phyloP scores from a whole-genome alignment of 192 early-diverging fungal genomes.

The Linnemannia hyalina region DNA sequence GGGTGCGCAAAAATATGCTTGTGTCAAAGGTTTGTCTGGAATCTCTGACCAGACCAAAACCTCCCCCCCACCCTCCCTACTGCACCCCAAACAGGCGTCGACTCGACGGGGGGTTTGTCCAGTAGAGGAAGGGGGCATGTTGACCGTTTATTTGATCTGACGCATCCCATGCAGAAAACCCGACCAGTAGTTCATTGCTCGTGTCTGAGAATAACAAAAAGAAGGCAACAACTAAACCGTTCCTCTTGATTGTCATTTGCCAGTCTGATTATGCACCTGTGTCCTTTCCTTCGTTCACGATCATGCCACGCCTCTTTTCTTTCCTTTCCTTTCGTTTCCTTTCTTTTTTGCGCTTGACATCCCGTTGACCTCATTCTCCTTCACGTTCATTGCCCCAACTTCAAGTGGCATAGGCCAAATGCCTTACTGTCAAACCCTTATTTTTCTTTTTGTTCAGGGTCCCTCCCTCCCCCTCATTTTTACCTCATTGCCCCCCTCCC shows the following conservation, averaged over 20 bases:
- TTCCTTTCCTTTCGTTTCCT: neutral
- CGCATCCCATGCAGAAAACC: too few species aligned
- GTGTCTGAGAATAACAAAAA: too few species aligned
- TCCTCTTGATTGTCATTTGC: too few species aligned
- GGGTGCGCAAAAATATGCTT: neutral
- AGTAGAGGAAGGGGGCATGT: too few species aligned
- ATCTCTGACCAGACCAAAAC: neutral
- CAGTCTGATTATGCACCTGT: neutral
- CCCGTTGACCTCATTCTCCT: neutral
- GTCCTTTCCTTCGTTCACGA: neutral
- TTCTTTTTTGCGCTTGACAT: neutral
- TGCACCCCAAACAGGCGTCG: too few species aligned
- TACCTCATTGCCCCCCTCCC: too few species aligned
- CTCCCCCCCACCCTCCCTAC: too few species aligned
- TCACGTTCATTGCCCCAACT: neutral
- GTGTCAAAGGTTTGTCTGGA: neutral
- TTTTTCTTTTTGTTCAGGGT: neutral
- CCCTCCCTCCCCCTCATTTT: neutral
- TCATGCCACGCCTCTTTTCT: neutral
- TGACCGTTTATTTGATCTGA: too few species aligned
- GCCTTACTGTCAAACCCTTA: neutral
- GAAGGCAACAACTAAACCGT: too few species aligned
- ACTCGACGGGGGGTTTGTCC: too few species aligned
- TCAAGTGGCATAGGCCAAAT: too few species aligned
- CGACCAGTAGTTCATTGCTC: too few species aligned